Conservation (phyloP, 1,284 basidiomycete genomes). For the Rhodofomes roseus region DNA sequence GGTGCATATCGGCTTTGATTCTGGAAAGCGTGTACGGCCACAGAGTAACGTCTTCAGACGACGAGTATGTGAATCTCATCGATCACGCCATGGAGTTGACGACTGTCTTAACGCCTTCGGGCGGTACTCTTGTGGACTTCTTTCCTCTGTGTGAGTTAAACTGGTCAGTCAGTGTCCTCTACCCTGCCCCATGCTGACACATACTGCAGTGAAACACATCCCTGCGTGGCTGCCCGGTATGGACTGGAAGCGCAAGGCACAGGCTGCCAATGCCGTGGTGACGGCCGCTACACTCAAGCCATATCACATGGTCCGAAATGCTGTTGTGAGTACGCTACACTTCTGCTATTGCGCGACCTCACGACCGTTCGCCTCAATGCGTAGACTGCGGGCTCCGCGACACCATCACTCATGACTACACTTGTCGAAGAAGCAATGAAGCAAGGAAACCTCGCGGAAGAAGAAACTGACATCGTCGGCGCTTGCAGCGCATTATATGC, state of each 20-base stretch:
- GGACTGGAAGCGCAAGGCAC: neutral
- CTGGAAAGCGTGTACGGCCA: neutral
- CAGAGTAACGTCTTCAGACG: neutral
- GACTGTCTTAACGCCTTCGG: neutral
- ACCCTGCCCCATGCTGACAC: neutral
- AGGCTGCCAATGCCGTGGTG: neutral
- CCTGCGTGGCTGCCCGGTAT: neutral
- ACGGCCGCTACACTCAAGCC: neutral
- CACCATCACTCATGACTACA: neutral
- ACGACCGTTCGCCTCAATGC: too few relatives aligned
- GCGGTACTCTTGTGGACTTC: neutral
- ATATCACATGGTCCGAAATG: neutral
- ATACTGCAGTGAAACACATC: neutral
- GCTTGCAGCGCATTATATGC: conserved; percentile 20
- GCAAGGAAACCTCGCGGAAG: conserved; percentile 5
- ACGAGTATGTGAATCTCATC: neutral
- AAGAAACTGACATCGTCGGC: conserved; percentile 3
- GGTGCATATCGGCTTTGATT: neutral
- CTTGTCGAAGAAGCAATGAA: conserved; percentile 4
- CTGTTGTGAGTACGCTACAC: too few relatives aligned
- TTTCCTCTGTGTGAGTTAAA: neutral
- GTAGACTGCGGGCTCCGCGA: neutral
- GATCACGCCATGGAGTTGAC: neutral
- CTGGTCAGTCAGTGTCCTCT: too few relatives aligned
- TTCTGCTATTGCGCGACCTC: too few relatives aligned